Evolutionary conservation across 495 filamentous ascomycete genomes (phyloP), one percentile per base, ranked within the genome.

Genomic region (Penicillium manginii): DNA sequence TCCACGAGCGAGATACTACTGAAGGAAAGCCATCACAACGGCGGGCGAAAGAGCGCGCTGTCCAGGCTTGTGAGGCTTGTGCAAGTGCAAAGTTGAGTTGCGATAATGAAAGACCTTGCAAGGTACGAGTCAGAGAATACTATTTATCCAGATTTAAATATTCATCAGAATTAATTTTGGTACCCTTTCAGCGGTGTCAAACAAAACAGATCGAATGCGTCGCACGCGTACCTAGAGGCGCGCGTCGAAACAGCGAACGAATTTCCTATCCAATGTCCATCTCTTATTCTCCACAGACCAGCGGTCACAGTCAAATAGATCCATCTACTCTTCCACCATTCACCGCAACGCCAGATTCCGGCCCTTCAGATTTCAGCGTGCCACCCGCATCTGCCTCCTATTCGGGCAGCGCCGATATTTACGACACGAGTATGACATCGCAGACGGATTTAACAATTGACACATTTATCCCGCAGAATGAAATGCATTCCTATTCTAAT

Each of bases 61-160:
- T 57, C 5, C 48, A 69, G 39, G 68, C 68, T 0, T 71, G 68
- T 18, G 65, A 67, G 32, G 40, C 64, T 8, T 71, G 68, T 17
- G 65, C 68, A 4, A 39, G 52, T 11, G 58, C 63, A 0, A 71
- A 71, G 49, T 17, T 66, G 19, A 71, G 68, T 51, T 71, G 68
- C 26, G 59, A 69, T 18, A 66, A 71, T 29, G 37, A 60, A 22
- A 60, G 63, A 51, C 66, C 68, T 0, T 71, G 68, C 40, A 55
- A 64, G 19, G 66, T 65, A 58, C n/a, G 21, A 40, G 15, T 8
- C 7, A 18, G 4, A 33, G 22, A 29, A 29, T n/a, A 29, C 1
- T 8, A 29, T 8, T 8, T 33, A 21, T 1, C 15, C 21, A 22
- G 1, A 12, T 12, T 17, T 6, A 10, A 12, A 18, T 26, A 5